Base-by-base conservation (phyloP, 768 basidiomycete species). In the Dentipellis fragilis region DNA sequence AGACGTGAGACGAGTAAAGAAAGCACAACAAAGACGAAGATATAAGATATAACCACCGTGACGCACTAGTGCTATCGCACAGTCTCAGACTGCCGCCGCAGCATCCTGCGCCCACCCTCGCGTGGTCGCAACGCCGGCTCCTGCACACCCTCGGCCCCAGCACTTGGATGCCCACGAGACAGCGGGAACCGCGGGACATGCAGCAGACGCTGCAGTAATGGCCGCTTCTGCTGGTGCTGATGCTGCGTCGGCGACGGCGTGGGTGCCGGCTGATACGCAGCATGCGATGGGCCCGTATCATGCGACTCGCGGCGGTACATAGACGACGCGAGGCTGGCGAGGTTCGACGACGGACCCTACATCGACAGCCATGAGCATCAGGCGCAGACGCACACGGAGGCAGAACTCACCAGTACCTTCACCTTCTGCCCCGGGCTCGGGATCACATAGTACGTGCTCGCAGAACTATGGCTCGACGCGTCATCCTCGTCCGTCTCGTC, bases 401-500 rank as follows among this genome's bases (percentile, higher is more conserved):
- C n/a, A 63, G 56, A n/a, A 77, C 87, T 75, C 69, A 87, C 87
- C 63, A 88, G 75, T 58, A 86, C 76, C 66, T 83, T 85, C 55
- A 87, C 78, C 62, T 87, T 89, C 65, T 86, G 84, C n/a, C 84
- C 83, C 10, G 79, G 78, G 10, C 78, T 74, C 3, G 85, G 85
- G 40, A 86, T 75, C 59, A 87, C 79, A 65, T 87, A 88, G 72
- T 87, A 89, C 3, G 86, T 88, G 65, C 84, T 80, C 19, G 79
- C 83, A 4, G 84, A 84, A 38, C 77, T 77, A 12, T 75, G 68
- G 63, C 80, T 84, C 35, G 66, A 72, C 0, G 48, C 64, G 35
- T 75, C 73, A 47, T 72, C 71, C 7, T 61, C 58, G 14, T 19
- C 14, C 17, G 17, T 8, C 35, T 57, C 51, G 50, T 55, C 57